These are phyloP conservation scores for Hortaea werneckii DNA, from an alignment of 2,329 filamentous ascomycete genomes.

Conservation along the genomic window DNA sequence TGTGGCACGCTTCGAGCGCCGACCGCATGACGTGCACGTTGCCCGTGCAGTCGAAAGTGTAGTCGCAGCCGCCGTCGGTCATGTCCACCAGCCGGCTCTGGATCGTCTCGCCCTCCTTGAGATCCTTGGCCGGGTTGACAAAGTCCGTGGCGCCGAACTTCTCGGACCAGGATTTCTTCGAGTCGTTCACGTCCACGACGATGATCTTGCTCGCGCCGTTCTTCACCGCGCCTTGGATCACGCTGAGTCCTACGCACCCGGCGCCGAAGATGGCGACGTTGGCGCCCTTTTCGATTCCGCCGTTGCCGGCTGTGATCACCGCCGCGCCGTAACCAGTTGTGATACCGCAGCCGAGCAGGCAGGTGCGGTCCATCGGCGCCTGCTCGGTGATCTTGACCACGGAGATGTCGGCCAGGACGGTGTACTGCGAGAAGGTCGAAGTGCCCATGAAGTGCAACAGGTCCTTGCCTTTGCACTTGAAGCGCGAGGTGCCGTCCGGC, in stretches of 20 bases:
- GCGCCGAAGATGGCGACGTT: constrained; percentile 90
- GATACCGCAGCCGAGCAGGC: constrained; percentile 93
- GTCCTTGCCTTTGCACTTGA: constrained; percentile 89
- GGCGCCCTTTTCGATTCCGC: constrained; percentile 68
- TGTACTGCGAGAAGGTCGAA: constrained; percentile 98
- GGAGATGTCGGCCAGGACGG: constrained; percentile 95
- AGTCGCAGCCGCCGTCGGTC: constrained; percentile 96
- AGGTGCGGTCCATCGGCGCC: constrained; percentile 91
- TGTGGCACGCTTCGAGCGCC: constrained; percentile 95
- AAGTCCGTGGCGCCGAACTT: constrained; percentile 98
- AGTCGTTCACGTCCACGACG: constrained; percentile 70
- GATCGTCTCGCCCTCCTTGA: constrained; percentile 58
- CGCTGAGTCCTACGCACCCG: constrained; percentile 88
- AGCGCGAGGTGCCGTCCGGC: constrained; percentile 92
- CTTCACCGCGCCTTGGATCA: constrained; percentile 85
- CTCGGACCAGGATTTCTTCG: constrained; percentile 81
- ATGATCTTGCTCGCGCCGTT: constrained; percentile 73
- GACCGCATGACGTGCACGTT: constrained; percentile 94
- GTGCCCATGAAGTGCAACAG: constrained; percentile 99
- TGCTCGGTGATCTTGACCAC: constrained; percentile 86
- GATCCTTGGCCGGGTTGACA: constrained; percentile 71
- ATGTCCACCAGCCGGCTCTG: constrained; percentile 92
- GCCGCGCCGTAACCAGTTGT: constrained; percentile 97
- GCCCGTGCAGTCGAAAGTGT: constrained; percentile 98
- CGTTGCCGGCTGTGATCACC: constrained; percentile 69